Conservation (phyloP, 2,329 filamentous ascomycete genomes). For the Pseudocercospora pini-densiflorae region DNA sequence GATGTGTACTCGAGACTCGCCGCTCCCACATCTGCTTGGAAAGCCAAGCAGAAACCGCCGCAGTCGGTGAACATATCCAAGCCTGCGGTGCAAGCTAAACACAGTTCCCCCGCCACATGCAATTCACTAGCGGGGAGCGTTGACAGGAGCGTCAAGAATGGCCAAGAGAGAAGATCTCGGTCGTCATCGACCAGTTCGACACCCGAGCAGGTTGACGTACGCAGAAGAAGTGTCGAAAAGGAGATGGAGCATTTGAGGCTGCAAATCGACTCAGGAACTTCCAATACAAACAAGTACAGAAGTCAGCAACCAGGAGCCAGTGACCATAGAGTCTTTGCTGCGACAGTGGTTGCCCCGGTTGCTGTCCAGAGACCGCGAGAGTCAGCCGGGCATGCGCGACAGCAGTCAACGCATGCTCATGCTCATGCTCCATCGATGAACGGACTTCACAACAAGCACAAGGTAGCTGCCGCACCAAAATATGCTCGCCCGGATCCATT, state of each 20-base stretch:
- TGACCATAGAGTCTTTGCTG: background rate
- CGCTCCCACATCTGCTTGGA: conserved; percentile 8
- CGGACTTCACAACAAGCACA: background rate
- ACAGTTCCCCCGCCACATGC: background rate
- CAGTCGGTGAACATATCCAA: background rate
- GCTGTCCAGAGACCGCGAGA: conserved; percentile 1
- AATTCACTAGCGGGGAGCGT: background rate
- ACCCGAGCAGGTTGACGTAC: background rate
- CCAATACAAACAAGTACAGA: background rate
- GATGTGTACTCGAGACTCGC: background rate
- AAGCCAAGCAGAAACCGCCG: conserved; percentile 7
- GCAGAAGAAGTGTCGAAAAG: background rate
- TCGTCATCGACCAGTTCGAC: background rate
- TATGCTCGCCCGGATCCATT: conserved; percentile 17
- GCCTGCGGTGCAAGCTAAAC: background rate
- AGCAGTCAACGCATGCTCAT: background rate
- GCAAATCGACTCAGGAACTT: background rate
- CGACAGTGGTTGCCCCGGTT: background rate
- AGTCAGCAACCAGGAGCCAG: background rate
- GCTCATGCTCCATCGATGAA: background rate
- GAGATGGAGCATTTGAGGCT: background rate
- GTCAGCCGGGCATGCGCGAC: background rate
- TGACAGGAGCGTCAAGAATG: background rate
- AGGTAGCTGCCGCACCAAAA: background rate
- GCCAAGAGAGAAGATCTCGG: background rate